phyloP scores from a whole-genome alignment of 495 filamentous ascomycete genomes.

The Penicillium manginii region DNA sequence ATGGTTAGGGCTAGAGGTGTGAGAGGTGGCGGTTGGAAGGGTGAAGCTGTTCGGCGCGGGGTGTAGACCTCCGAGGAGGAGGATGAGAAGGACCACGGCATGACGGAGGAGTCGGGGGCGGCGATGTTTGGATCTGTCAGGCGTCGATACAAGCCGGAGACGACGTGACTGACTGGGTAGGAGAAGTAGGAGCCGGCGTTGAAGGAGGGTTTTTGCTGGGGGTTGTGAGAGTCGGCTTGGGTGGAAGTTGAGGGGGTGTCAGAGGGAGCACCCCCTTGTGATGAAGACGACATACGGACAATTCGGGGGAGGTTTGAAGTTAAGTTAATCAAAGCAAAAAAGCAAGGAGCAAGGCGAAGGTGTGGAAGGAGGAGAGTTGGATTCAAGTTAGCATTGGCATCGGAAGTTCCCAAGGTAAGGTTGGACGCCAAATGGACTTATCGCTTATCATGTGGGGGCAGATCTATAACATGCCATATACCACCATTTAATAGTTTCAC shows the following conservation, averaged over 20 bases:
- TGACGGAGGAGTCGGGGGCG: constrained; percentile 28
- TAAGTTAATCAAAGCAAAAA: constrained; percentile 14
- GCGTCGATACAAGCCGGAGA: constrained; percentile 56
- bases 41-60: constrained; percentile 57
- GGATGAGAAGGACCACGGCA: constrained; percentile 29
- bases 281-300: constrained; percentile 36
- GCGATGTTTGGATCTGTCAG: constrained; percentile 47
- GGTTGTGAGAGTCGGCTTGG: constrained; percentile 38
- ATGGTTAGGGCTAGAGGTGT: constrained; percentile 56
- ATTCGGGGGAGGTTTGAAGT: constrained; percentile 5
- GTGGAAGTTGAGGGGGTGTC: constrained; percentile 33
- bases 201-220: constrained; percentile 33
- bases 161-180: constrained; percentile 58
- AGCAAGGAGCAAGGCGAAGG: constrained; percentile 2
- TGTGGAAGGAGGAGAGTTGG: not conserved
- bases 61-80: constrained; percentile 46
- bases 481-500: no score
- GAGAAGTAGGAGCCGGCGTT: constrained; percentile 55
- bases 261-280: constrained; percentile 26
- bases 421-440: not conserved
- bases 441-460: constrained; percentile 5
- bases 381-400: not conserved
- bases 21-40: constrained; percentile 63
- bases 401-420: no score
- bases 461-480: not conserved